Base-by-base conservation (phyloP, 257 asterid species). In the Ajuga chamaepitys region DNA sequence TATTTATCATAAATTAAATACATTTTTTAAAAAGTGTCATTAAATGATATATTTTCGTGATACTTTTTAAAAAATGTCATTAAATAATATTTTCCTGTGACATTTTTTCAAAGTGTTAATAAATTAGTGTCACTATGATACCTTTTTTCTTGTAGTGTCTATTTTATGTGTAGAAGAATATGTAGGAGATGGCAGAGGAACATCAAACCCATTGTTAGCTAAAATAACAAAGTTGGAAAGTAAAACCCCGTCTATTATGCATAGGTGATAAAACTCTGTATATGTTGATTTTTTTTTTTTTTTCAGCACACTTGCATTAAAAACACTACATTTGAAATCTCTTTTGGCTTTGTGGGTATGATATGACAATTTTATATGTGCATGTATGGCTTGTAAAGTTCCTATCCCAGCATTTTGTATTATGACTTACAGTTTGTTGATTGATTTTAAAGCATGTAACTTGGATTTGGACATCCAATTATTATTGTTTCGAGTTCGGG, bases 161-260 rank as follows among this genome's bases (percentile, higher is more conserved):
- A 38, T 65, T 59, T 69, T 70, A 21, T 64, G 67, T 26, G 64
- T 51, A 59, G 58, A 78, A 82, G 86, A 86, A 65, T 74, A n/a
- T n/a, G 70, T 80, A 67, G 83, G 84, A 66, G 95, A 88, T 62
- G 95, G 90, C 71, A 76, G 35, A 64, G 95, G 99, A 64, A 83
- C 95, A 51, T 80, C 97, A 41, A 94, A 88, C 73, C 71, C 80
- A 72, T 80, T 94, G 80, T 78, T 94, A 75, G 90, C 86, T 80
- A 86, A 78, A 74, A 94, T 94, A 78, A 96, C 96, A 64, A 84
- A 71, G 21, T 52, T 78, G 86, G 99, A 94, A 86, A 80, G 92
- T 81, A 96, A 90, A 80, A 97, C 99, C 66, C 95, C 88, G 75
- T 94, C 99, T 58, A 90, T 94, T 57, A 90, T 94, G 99, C 99